Conservation (phyloP, 2,329 filamentous ascomycete genomes). For the Atkinsonella hypoxylon region DNA sequence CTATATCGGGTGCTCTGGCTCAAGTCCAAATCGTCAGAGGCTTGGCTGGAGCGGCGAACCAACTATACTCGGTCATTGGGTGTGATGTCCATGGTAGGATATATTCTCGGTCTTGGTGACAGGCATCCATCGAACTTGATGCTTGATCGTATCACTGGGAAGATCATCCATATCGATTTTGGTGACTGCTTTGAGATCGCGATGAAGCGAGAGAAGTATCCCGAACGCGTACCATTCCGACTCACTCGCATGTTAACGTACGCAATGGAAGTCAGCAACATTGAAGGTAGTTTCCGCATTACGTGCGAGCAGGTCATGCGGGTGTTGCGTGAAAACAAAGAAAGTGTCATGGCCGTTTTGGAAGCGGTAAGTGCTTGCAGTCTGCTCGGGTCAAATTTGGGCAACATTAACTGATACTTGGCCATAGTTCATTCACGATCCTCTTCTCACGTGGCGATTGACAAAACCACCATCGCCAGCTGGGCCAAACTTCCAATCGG, state of each 20-base stretch:
- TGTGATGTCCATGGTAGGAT: conserved; percentile 99
- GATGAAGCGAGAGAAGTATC: conserved; percentile 99
- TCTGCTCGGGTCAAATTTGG: neutral
- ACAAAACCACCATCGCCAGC: conserved; percentile 50
- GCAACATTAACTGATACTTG: neutral
- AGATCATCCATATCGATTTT: conserved; percentile 98
- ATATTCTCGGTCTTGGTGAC: conserved; percentile 93
- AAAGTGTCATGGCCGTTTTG: conserved; percentile 94
- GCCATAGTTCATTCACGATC: conserved; percentile 92
- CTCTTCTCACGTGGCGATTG: conserved; percentile 94
- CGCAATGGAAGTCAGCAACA: conserved; percentile 99
- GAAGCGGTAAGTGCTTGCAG: conserved; percentile 67
- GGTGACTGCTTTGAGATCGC: conserved; percentile 99
- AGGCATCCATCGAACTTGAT: conserved; percentile 96
- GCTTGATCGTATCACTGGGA: conserved; percentile 90
- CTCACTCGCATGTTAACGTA: conserved; percentile 98
- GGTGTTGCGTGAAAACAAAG: conserved; percentile 91
- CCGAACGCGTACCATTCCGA: conserved; percentile 93
- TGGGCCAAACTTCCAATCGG: conserved; percentile 55
- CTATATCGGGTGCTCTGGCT: conserved; percentile 96
- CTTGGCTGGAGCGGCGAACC: conserved; percentile 95
- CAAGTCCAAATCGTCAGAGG: conserved; percentile 95
- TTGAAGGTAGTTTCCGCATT: conserved; percentile 95
- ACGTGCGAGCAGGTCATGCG: conserved; percentile 99
- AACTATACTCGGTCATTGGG: conserved; percentile 95